phyloP scores from a whole-genome alignment of 768 basidiomycete genomes.

The Tubosaeta sp. region DNA sequence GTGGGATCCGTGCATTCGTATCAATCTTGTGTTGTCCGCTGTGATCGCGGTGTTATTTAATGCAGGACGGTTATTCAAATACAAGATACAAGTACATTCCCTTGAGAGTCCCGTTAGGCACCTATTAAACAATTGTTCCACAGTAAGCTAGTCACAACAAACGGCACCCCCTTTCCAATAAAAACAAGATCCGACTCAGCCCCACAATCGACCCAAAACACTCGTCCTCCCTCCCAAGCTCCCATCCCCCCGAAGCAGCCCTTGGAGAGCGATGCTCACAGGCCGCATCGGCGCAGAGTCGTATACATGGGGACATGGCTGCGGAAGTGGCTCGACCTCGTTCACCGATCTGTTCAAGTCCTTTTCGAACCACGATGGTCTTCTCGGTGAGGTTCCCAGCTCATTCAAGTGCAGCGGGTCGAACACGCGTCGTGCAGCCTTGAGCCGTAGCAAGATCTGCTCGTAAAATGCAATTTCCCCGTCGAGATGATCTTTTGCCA shows the following conservation, averaged over 20 bases:
- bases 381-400: conserved; percentile 47
- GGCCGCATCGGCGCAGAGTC: conserved; percentile 73
- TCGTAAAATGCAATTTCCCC: conserved; percentile 75
- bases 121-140: background rate
- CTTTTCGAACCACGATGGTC: conserved; percentile 73
- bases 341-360: conserved; percentile 56
- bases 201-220: conserved; percentile 57
- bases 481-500: conserved; percentile 68
- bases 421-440: conserved; percentile 51
- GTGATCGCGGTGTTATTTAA: background rate
- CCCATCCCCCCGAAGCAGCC: conserved; percentile 44
- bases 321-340: conserved; percentile 46
- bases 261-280: conserved; percentile 70
- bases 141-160: background rate
- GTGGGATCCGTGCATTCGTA: too few relatives aligned
- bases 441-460: conserved; percentile 60
- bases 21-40: too few relatives aligned
- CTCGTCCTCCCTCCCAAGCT: conserved; percentile 36
- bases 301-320: conserved; percentile 77
- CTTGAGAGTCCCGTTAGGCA: background rate
- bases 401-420: conserved; percentile 45
- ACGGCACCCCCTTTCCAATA: background rate
- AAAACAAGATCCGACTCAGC: background rate
- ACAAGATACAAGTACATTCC: background rate
- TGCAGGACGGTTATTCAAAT: background rate